Conservation (phyloP, 306 rosid species). For the Oemleria cerasiformis region DNA sequence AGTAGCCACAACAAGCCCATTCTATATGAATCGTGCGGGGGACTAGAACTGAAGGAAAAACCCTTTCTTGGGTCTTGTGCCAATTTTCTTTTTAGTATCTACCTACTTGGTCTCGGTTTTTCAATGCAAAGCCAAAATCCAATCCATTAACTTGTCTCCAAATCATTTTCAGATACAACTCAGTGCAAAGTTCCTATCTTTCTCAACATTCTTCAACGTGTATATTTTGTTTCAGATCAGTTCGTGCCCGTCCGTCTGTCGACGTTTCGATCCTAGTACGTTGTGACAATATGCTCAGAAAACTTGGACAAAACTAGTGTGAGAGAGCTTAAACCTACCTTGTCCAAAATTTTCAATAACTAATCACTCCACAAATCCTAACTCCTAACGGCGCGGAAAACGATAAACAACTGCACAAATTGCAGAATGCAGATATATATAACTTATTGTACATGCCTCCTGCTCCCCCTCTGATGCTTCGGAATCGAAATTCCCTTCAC, state of each 20-base stretch:
- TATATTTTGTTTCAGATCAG: slow-evolving; percentile 37
- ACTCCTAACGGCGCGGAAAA: slow-evolving; percentile 11
- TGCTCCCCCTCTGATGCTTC: slow-evolving; percentile 39
- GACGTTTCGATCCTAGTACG: background rate
- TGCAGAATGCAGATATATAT: slow-evolving; percentile 20
- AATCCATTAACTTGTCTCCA: slow-evolving; percentile 39
- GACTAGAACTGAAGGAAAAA: slow-evolving; percentile 15
- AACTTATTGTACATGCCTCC: slow-evolving; percentile 35
- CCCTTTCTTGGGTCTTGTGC: slow-evolving; percentile 41
- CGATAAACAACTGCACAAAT: slow-evolving; percentile 24
- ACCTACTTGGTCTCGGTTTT: slow-evolving; percentile 17
- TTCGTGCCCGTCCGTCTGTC: background rate
- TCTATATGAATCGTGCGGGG: background rate
- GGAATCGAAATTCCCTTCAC: slow-evolving; percentile 7
- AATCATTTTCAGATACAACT: slow-evolving; percentile 21
- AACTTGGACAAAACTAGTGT: slow-evolving; percentile 26
- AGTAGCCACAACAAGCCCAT: slow-evolving; percentile 27
- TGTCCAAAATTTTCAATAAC: slow-evolving; percentile 18
- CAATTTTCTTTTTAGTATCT: slow-evolving; percentile 20
- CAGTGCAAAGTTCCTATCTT: slow-evolving; percentile 35
- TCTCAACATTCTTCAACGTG: slow-evolving; percentile 30
- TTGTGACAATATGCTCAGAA: slow-evolving; percentile 2
- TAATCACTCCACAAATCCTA: slow-evolving; percentile 34
- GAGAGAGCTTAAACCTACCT: slow-evolving; percentile 7
- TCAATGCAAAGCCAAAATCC: slow-evolving; percentile 36